A percentile compares a stretch with the other conserved stretches of the same genome.
These are phyloP conservation scores for Phaeophleospora eucalypticola DNA, from an alignment of 2,329 filamentous ascomycete species.

Conservation along the genomic window DNA sequence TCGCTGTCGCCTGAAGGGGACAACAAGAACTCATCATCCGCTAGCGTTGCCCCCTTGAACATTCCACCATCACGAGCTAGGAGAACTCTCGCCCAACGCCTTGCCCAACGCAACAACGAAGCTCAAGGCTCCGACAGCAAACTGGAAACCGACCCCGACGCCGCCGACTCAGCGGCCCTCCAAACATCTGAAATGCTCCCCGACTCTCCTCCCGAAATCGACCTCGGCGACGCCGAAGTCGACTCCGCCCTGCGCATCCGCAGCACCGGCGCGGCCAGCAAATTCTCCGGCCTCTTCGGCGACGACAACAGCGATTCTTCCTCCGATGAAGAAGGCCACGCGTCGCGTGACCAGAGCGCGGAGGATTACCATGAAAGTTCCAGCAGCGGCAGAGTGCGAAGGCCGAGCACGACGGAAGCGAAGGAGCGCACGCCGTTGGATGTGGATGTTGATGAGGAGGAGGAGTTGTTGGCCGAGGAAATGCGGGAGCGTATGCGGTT, in stretches of 20 bases:
- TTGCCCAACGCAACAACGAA: conserved; percentile 52
- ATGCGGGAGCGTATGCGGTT: conserved; percentile 15
- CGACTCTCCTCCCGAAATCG: conserved; percentile 21
- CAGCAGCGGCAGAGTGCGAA: conserved; percentile 13
- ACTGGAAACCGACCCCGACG: conserved; percentile 25
- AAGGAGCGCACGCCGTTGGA: conserved; percentile 30
- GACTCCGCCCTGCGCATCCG: background rate
- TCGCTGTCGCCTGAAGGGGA: conserved; percentile 21
- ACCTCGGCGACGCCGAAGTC: conserved; percentile 3
- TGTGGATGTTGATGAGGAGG: conserved; percentile 31
- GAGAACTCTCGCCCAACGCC: conserved; percentile 80
- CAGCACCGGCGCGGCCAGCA: conserved; percentile 13
- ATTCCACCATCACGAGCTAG: conserved; percentile 82
- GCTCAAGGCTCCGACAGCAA: conserved; percentile 24
- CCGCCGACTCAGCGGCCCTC: conserved; percentile 29
- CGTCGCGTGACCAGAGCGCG: background rate
- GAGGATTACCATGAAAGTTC: conserved; percentile 11
- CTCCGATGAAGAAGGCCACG: conserved; percentile 41
- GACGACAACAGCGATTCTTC: conserved; percentile 45
- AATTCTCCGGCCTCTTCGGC: conserved; percentile 27
- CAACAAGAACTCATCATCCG: conserved; percentile 40
- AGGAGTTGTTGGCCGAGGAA: conserved; percentile 11
- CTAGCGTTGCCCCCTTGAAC: conserved; percentile 69
- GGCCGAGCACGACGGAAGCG: conserved; percentile 35
- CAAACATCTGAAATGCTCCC: conserved; percentile 30